Evolutionary conservation across 1,139 yeast species (phyloP).

Genomic region (Geotrichum bryndzae): DNA sequence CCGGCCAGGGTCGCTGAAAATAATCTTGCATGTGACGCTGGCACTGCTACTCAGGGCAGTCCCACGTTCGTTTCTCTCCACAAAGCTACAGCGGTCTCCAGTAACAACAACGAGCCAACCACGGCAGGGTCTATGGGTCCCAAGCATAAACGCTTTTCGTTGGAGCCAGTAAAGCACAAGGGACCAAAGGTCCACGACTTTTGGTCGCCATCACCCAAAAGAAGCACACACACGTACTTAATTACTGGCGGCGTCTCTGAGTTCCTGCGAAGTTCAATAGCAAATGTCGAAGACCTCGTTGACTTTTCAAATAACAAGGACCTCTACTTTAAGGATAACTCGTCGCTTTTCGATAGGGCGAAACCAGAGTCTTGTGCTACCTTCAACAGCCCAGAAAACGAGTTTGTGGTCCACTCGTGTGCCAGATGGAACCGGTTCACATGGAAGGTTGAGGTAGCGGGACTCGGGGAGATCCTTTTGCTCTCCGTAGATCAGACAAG

Average conservation of each 20-base stretch:
- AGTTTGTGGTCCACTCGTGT: not conserved
- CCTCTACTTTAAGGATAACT: constrained; percentile 1
- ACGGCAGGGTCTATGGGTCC: not conserved
- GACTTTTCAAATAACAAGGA: constrained; percentile 5
- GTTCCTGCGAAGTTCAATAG: constrained; percentile 8
- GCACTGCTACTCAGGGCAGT: not conserved
- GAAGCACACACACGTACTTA: constrained; percentile 2
- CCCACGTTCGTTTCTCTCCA: not conserved
- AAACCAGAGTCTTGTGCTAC: not conserved
- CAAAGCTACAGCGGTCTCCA: not conserved
- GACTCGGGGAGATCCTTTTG: not conserved
- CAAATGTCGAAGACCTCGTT: constrained; percentile 7
- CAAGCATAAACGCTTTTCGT: not conserved
- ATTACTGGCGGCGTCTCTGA: constrained; percentile 11
- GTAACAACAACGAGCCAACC: not conserved
- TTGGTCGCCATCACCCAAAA: constrained; percentile 15
- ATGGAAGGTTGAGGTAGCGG: constrained; percentile 7
- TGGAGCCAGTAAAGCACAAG: constrained; percentile 1
- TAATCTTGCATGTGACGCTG: not conserved
- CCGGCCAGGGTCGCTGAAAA: not conserved
- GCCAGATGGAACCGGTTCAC: constrained; percentile 11
- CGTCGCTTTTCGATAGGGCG: not conserved
- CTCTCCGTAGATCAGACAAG: not conserved
- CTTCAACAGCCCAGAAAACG: not conserved
- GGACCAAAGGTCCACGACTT: constrained; percentile 3